phyloP scores from a whole-genome alignment of 2,329 filamentous ascomycete genomes.

The Tothia fuscella region DNA sequence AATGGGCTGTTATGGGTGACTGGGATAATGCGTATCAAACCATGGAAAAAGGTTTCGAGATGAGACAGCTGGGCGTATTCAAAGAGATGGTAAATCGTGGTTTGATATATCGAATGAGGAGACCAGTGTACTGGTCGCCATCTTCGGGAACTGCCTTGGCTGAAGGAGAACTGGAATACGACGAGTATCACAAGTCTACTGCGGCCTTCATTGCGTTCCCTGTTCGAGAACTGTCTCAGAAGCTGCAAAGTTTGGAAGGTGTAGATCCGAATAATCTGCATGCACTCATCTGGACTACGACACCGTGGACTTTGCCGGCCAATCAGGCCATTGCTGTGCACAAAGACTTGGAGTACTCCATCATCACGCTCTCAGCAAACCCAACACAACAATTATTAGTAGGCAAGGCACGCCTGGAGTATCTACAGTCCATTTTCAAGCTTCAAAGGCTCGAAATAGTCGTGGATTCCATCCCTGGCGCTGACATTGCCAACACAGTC shows the following conservation, averaged over 20 bases:
- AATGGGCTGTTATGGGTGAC: conserved; percentile 68
- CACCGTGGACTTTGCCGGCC: conserved; percentile 91
- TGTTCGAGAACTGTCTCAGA: conserved; percentile 38
- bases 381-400: conserved; percentile 36
- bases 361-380: conserved; percentile 41
- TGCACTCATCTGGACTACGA: conserved; percentile 97
- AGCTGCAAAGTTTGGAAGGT: conserved; percentile 27
- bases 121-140: conserved; percentile 80
- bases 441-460: conserved; percentile 35
- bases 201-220: conserved; percentile 74
- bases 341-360: conserved; percentile 57
- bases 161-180: conserved; percentile 76
- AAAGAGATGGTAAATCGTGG: conserved; percentile 54
- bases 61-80: conserved; percentile 63
- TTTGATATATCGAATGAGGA: conserved; percentile 64
- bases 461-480: conserved; percentile 24
- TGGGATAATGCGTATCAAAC: conserved; percentile 69
- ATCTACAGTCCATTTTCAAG: conserved; percentile 23
- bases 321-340: conserved; percentile 83
- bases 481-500: conserved; percentile 5
- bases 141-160: conserved; percentile 69
- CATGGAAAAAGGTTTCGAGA: conserved; percentile 65
- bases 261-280: conserved; percentile 42
- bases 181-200: conserved; percentile 58
- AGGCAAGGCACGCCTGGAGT: conserved; percentile 57